Base-by-base conservation (phyloP, 108 stramenopile species). In the Conticribra weissflogii region DNA sequence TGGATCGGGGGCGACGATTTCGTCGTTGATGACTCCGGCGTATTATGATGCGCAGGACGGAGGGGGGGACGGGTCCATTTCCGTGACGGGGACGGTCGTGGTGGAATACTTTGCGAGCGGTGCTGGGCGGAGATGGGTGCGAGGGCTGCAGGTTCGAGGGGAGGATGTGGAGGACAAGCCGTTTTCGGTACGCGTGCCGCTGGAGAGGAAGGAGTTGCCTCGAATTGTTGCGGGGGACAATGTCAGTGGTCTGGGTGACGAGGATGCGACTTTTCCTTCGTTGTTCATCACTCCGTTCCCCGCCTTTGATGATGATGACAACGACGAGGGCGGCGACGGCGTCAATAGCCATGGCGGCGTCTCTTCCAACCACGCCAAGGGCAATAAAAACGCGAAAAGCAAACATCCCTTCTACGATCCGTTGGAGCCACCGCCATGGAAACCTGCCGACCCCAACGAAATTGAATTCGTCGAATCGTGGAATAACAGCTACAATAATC, bases 401-500 rank as follows among this genome's bases (percentile, higher is more conserved):
- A 16, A 16, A 9, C 3, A 51, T 51, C 18, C 16, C 19, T 51
- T 9, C 36, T 41, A 41, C 36, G 36, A 41, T 12, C 36, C 54
- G 21, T 47, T 76, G 32, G 76, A 77, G 44, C 76, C 76, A 4
- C 76, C 76, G 2, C 63, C 76, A 29, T 77, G 76, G 76, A 49
- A 58, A 69, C 68, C 76, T 1, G 54, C 76, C 17, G 62, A 69
- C 36, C 54, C 34, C 31, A 62, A 69, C 16, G 76, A 77, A 44
- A 58, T 69, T 25, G 76, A 77, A 29, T 77, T 64, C 48, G 66
- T 66, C 17, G 68, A 77, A 33, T 49, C 61, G 23, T 77, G 76
- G 76, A 77, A 77, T 44, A 69, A 53, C 41, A 44, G 61, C 0
- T 59, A 64, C n/a, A 77, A 59, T 34, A 58, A 77, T 56, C 76